Conservation (phyloP, 78 protist genomes). For the Dictyostelium firmibasis region DNA sequence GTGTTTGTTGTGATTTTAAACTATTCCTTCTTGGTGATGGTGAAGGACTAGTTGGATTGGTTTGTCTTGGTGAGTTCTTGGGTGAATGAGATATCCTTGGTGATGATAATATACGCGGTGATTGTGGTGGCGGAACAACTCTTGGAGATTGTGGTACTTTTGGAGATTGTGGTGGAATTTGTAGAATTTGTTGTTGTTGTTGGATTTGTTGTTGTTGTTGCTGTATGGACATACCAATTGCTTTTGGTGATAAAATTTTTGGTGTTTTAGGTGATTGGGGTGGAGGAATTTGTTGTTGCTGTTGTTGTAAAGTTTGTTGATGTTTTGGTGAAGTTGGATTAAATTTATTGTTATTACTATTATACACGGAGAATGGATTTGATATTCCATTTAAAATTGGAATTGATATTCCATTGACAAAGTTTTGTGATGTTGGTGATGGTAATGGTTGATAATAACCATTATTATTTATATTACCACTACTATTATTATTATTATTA, state of each 20-base stretch:
- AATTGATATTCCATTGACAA: background rate
- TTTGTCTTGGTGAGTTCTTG: background rate
- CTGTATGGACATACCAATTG: background rate
- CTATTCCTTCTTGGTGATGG: constrained; percentile 8
- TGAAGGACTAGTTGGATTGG: background rate
- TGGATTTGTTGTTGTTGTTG: background rate
- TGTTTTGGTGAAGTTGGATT: background rate
- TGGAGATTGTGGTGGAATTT: background rate
- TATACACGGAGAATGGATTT: background rate
- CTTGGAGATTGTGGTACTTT: background rate
- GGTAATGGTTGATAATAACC: background rate
- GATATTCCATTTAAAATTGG: background rate
- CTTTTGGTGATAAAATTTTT: background rate
- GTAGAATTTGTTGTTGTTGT: background rate
- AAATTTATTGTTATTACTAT: background rate
- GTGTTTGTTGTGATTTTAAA: constrained; percentile 7
- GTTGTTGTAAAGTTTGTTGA: background rate
- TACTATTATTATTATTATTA: background rate
- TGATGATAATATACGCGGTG: background rate
- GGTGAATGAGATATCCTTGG: background rate
- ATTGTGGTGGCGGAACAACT: background rate
- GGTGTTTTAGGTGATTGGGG: background rate
- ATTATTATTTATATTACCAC: background rate
- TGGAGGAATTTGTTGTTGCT: background rate
- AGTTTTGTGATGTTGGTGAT: background rate